These are phyloP conservation scores for Bothia castanella DNA, from an alignment of 1,284 basidiomycete species.

Conservation along the genomic window DNA sequence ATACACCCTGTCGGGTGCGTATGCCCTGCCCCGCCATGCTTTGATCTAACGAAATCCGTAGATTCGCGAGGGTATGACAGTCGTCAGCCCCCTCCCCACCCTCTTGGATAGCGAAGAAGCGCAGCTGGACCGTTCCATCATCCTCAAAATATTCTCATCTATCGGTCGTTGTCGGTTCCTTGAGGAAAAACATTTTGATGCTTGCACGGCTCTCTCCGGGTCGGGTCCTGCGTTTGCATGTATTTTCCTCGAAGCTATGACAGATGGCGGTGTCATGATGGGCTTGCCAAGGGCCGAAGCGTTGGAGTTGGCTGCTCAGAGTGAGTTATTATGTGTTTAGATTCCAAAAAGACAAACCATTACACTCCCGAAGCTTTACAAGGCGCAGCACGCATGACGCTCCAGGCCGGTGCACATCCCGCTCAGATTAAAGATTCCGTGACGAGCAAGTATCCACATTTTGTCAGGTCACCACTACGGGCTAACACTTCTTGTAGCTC, in stretches of 20 bases:
- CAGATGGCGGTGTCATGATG: slow-evolving; percentile 99
- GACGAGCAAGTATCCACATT: slow-evolving; percentile 66
- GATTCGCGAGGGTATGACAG: slow-evolving; percentile 98
- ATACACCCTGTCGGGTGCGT: slow-evolving; percentile 91
- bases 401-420: slow-evolving; percentile 86
- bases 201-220: slow-evolving; percentile 94
- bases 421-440: slow-evolving; percentile 98
- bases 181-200: slow-evolving; percentile 97
- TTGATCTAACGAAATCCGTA: slow-evolving; percentile 32
- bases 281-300: slow-evolving; percentile 93
- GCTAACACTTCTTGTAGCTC: slow-evolving; percentile 53
- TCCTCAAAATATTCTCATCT: slow-evolving; percentile 91
- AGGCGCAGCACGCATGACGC: slow-evolving; percentile 94
- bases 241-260: slow-evolving; percentile 97
- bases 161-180: slow-evolving; percentile 92
- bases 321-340: slow-evolving; percentile 48
- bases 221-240: slow-evolving; percentile 97
- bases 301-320: slow-evolving; percentile 93
- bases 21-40: background rate
- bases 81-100: slow-evolving; percentile 70
- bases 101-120: slow-evolving; percentile 42
- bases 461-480: background rate
- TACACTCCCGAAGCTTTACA: slow-evolving; percentile 68
- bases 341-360: background rate
- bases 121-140: slow-evolving; percentile 68